Evolutionary conservation across 352 stramenopile species (phyloP), one percentile per base, ranked within the genome.

Genomic region (Phytophthora litchii): DNA sequence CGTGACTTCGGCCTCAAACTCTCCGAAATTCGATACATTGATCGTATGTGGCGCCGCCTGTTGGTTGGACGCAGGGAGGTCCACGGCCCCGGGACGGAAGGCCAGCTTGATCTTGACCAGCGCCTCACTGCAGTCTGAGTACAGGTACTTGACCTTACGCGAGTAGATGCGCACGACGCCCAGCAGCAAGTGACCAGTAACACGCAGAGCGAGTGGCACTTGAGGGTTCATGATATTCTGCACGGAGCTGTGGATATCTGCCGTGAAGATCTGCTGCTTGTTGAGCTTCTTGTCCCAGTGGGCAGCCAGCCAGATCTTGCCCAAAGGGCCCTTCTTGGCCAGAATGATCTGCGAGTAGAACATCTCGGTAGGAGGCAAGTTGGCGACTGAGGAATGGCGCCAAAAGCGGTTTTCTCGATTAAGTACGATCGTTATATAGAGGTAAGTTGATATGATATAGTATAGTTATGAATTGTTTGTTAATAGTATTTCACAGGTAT

Each of bases 241-340:
- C 14, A 99, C 97, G 20, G 95, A 98, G 66, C 79, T 86, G 60
- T 92, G 79, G 74, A 99, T 99, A 76, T 99, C 96, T 11, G 96
- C 98, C 25, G 89, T 86, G 78, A 99, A 99, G 51, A 99, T 98
- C 74, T 99, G 94, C 36, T 96, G 88, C 70, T 99, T 98, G 62
- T 89, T 98, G 23, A 99, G 82, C 80, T 99, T 99, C 83, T 99
- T 99, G 83, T 99, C 97, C 92, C 94, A 99, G 75, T 99, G 97
- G 23, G 97, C 97, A 13, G 97, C 97, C 23, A 99, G 86, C 95
- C 97, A 99, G 50, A 99, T 98, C 78, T 99, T 99, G 45, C 97
- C 97, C 35, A 99, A 77, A 20, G 97, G 97, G 1, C 97, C 97
- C 71, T 99, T 99, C 86, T 99, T 99, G 48, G 97, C 96, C 21